Base-by-base conservation (phyloP, 1,284 basidiomycete species). In the Exsudoporus floridanus region DNA sequence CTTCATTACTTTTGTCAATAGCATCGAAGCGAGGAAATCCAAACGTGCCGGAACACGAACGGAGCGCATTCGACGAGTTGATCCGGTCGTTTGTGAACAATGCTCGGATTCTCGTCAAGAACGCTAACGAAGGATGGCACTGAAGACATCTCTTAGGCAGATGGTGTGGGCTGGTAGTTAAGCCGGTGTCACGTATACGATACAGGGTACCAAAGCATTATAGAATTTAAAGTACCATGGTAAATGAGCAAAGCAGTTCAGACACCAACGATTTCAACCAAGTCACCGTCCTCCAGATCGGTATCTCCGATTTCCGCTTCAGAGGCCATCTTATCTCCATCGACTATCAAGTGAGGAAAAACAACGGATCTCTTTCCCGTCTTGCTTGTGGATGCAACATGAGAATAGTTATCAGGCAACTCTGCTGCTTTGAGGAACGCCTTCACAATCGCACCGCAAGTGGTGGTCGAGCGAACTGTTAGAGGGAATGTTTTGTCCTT, bases 21-120 rank as follows among this genome's bases (percentile, higher is more conserved):
- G 86, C 84, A 0, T 69, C 74, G 33, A 82, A 79, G 59, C 77
- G 88, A 25, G 78, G 76, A 13, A 84, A 88, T 55, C 74, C 75
- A 21, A 77, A 73, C 55, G 75, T 72, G 18, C 62, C 82, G 5
- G 84, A 88, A 60, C 68, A 74, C 35, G 88, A 90, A 61, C 78
- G 81, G n/a, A 78, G 74, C 55, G 86, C 85, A 10, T 90, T 89
- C 63, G 88, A 90, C 62, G 88, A 90, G 61, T 77, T 90, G 43
- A 85, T 90, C 48, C 80, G 88, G 33, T 88, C 86, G n/a, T 90
- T 90, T 60, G 88, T 90, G 39, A 90, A 90, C 61, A 90, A 90
- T 60, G 81, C 86, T 7, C 75, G 88, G 50, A 88, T 90, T 66
- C 70, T 90, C 41, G 83, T 82, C 42, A 78, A 85, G 56, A 90